These are phyloP conservation scores for Neltuma alba DNA, from an alignment of 306 rosid genomes.

Conservation along the genomic window DNA sequence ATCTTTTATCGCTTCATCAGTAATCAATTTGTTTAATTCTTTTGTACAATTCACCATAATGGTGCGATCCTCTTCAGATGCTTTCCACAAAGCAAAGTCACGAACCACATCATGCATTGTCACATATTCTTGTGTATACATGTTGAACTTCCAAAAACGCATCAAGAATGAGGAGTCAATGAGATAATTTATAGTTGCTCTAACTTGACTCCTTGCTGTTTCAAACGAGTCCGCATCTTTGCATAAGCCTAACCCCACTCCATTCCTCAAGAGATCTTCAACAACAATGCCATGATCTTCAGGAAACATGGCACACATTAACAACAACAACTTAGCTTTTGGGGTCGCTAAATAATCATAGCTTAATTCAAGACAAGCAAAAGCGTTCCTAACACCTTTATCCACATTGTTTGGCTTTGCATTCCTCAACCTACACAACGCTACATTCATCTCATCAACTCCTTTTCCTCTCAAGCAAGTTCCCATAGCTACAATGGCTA, in stretches of 20 bases:
- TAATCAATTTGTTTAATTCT: neutral
- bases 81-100: neutral
- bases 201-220: neutral
- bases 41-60: neutral
- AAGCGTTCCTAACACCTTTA: neutral
- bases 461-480: neutral
- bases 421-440: neutral
- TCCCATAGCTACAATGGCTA: neutral
- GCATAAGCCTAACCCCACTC: neutral
- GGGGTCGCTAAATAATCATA: neutral
- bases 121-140: rapidly evolving
- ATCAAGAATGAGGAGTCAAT: neutral
- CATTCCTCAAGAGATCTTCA: neutral
- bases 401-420: neutral
- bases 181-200: neutral
- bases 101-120: neutral
- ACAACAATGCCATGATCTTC: neutral
- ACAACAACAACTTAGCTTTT: neutral
- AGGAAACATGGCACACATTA: neutral
- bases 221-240: neutral
- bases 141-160: rapidly evolving
- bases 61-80: neutral
- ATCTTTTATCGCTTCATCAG: neutral
- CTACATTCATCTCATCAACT: neutral
- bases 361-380: neutral